Percentiles rank a stretch among this genome's conserved stretches.
Conservation (phyloP, 2,329 filamentous ascomycete genomes). For the Raffaelea arxii region DNA sequence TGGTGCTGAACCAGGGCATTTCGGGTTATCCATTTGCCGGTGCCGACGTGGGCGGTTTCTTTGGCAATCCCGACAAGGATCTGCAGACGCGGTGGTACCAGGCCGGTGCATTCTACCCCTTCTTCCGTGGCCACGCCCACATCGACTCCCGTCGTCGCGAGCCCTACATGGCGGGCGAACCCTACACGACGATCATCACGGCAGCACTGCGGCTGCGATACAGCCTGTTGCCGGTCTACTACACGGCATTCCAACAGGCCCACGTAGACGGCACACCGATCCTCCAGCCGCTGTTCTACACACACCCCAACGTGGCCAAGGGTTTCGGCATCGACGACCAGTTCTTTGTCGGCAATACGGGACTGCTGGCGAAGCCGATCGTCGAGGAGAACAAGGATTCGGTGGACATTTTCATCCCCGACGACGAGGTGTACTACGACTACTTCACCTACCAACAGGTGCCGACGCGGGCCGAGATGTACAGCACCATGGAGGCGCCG, state of each 20-base stretch:
- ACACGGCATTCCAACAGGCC: conserved; percentile 91
- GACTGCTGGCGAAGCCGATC: conserved; percentile 86
- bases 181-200: conserved; percentile 77
- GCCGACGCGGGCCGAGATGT: conserved; percentile 57
- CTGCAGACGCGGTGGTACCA: conserved; percentile 94
- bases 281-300: conserved; percentile 85
- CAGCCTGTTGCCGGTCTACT: conserved; percentile 84
- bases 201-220: conserved; percentile 84
- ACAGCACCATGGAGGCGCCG: conserved; percentile 61
- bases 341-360: conserved; percentile 80
- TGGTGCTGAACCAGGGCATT: conserved; percentile 88
- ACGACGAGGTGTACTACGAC: conserved; percentile 85
- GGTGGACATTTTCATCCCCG: conserved; percentile 77
- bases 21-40: conserved; percentile 89
- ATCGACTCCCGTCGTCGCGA: conserved; percentile 92
- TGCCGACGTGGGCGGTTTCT: conserved; percentile 95
- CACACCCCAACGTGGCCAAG: conserved; percentile 73
- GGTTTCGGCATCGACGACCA: conserved; percentile 91
- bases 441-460: conserved; percentile 83
- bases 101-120: conserved; percentile 91
- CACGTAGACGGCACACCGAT: conserved; percentile 77
- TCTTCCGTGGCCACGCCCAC: conserved; percentile 95
- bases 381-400: conserved; percentile 64
- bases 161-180: conserved; percentile 78
- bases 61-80: conserved; percentile 90